A percentile compares a stretch with the other conserved stretches of the same genome.
phyloP scores from a whole-genome alignment of 2,329 filamentous ascomycete species.

The Biscogniauxia sp. region DNA sequence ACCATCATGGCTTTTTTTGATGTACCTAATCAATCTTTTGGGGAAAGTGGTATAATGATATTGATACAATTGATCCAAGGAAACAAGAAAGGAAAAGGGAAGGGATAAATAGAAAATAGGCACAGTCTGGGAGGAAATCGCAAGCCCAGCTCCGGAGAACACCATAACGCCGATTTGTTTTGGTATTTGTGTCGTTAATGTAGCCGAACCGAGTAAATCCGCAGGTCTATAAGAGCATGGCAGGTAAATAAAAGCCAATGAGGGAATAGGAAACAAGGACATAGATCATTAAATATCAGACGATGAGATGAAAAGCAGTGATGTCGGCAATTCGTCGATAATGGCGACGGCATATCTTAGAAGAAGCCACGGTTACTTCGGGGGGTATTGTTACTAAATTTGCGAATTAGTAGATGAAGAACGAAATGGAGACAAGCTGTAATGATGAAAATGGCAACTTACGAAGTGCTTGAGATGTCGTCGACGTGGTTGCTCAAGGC shows the following conservation, averaged over 20 bases:
- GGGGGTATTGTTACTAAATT: conserved; percentile 40
- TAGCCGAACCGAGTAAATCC: conserved; percentile 12
- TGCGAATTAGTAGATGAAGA: conserved; percentile 13
- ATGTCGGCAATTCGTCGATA: conserved; percentile 1
- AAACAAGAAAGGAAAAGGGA: too few species aligned
- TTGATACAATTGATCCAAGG: conserved; percentile 18
- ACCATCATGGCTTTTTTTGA: too few species aligned
- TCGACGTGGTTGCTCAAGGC: conserved; percentile 89
- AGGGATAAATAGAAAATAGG: too few species aligned
- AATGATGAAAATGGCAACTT: conserved; percentile 31
- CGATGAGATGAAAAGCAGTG: conserved; percentile 7
- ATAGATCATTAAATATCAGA: conserved; percentile 27
- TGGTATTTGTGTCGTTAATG: conserved; percentile 24
- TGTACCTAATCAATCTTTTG: too few species aligned
- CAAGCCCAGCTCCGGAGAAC: conserved; percentile 1
- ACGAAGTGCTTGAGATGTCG: conserved; percentile 59
- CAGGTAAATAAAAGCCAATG: conserved; percentile 2
- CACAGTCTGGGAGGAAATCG: conserved; percentile 5
- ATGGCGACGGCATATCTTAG: conserved; percentile 12
- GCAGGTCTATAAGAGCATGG: conserved; percentile 10
- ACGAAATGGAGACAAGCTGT: background rate
- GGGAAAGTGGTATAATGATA: conserved; percentile 2
- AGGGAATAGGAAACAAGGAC: conserved; percentile 14
- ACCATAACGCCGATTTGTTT: conserved; percentile 19
- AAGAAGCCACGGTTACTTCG: conserved; percentile 45